Evolutionary conservation across 139 green algal genomes (phyloP).

Genomic region (Picochlorum sp.): DNA sequence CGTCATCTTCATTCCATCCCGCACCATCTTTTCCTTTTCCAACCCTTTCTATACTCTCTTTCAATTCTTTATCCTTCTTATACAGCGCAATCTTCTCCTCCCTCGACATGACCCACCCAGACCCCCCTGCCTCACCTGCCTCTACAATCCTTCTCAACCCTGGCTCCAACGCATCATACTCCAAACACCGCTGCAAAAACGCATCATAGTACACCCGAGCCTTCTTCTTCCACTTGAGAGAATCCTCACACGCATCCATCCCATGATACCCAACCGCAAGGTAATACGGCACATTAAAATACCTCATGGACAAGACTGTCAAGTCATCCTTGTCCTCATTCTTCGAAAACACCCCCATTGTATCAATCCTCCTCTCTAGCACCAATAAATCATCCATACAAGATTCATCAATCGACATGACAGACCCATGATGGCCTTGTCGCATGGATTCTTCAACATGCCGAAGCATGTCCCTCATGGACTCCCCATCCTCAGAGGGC

Average conservation of each 20-base stretch:
- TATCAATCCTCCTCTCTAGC: too few species aligned
- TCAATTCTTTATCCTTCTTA: slow-evolving; percentile 41
- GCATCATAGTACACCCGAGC: slow-evolving; percentile 10
- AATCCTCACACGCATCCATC: slow-evolving; percentile 3
- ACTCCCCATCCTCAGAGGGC: too few species aligned
- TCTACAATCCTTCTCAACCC: slow-evolving; percentile 25
- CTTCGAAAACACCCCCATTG: slow-evolving; percentile 50
- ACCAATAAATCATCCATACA: too few species aligned
- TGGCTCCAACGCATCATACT: slow-evolving; percentile 33
- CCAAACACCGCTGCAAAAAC: slow-evolving; percentile 9
- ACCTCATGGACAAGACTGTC: slow-evolving; percentile 47
- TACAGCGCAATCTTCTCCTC: slow-evolving; percentile 51
- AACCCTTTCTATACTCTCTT: slow-evolving; percentile 8
- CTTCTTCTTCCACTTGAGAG: slow-evolving; percentile 1
- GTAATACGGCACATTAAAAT: slow-evolving; percentile 47
- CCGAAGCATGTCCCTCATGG: too few species aligned
- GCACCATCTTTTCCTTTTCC: too few species aligned
- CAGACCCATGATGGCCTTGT: too few species aligned
- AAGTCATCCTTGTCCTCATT: slow-evolving; percentile 71
- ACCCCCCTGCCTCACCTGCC: too few species aligned
- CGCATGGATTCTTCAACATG: too few species aligned
- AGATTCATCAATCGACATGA: too few species aligned
- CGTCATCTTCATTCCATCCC: slow-evolving; percentile 31
- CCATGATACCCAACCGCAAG: slow-evolving; percentile 15
- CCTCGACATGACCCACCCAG: not conserved